Evolutionary conservation across 2,329 filamentous ascomycete genomes (phyloP), one percentile per base, ranked within the genome.

Genomic region (Emmonsia crescens): DNA sequence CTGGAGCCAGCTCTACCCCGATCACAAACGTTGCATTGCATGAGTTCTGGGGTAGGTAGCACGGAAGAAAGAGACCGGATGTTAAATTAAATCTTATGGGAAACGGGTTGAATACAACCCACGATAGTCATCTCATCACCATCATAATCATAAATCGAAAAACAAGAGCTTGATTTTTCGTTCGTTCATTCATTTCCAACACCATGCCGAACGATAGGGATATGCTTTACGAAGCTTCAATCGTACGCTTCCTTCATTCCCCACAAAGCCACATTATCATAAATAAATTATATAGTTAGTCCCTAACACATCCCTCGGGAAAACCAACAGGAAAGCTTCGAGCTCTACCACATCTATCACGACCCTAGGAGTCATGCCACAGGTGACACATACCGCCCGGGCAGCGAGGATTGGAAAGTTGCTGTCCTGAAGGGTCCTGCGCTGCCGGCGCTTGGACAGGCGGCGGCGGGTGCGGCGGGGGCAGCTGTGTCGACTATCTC

Each of bases 401-500:
- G 8, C n/a, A 24, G 70, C 55, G 69, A 66, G 44, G 69, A 72
- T 61, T 73, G 68, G 70, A 72, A 69, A 63, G 62, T 69, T 21
- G 67, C 68, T 27, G 70, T 70, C n/a, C 65, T 75, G 36, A 69
- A 68, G 2, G 74, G 75, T 1, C 74, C 74, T 27, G 79, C 79
- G 0, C 74, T 94, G 4, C 88, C 89, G 57, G 89, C 90, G 40
- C 78, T 96, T 9, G 88, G 89, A 52, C 91, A 96, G 77, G 91
- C 89, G 60, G 74, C 89, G 38, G 91, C 91, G 3, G 91, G 91
- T 59, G 88, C 89, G 5, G 78, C 86, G 0, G 91, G 90, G 42
- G 88, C 89, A 0, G 88, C 89, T 19, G 82, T 93, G 63, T 89
- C 91, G 12, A 93, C 92, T 68, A 80, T 91, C 55, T 76, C 85